Conservation (phyloP, 345 rosid genomes). For the Salix exigua region DNA sequence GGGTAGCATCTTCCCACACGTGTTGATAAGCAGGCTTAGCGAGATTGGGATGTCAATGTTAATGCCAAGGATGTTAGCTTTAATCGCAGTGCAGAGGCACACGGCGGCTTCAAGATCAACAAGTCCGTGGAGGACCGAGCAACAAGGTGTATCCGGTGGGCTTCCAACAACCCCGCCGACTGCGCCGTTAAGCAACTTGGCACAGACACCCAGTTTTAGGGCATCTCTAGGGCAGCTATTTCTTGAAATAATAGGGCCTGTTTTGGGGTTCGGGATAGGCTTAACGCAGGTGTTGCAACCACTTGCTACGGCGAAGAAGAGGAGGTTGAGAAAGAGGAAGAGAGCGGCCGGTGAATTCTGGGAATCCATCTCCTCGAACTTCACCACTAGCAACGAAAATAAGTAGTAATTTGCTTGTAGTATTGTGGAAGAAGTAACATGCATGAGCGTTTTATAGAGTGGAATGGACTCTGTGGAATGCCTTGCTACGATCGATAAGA, state of each 20-base stretch:
- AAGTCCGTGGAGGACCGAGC: constrained; percentile 58
- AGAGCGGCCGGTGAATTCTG: constrained; percentile 26
- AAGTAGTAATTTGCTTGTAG: no score
- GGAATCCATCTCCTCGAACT: constrained; percentile 31
- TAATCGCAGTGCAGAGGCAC: constrained; percentile 74
- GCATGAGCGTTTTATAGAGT: constrained; percentile 3
- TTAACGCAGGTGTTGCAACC: constrained; percentile 49
- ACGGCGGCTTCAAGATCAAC: constrained; percentile 61
- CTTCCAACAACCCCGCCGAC: constrained; percentile 48
- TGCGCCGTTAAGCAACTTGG: constrained; percentile 48
- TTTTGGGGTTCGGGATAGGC: constrained; percentile 43
- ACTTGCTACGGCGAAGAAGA: constrained; percentile 37
- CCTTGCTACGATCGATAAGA: background rate
- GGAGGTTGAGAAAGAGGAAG: constrained; percentile 31
- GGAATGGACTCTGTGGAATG: background rate
- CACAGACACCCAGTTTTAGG: constrained; percentile 57
- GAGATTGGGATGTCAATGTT: constrained; percentile 59
- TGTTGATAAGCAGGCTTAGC: constrained; percentile 60
- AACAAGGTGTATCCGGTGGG: constrained; percentile 60
- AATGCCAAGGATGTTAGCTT: constrained; percentile 62
- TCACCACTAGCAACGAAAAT: no score
- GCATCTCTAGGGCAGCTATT: constrained; percentile 61
- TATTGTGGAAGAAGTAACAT: background rate
- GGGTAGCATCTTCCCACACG: constrained; percentile 69
- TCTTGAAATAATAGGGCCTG: constrained; percentile 23